Evolutionary conservation across 129 eudicot genomes (phyloP).

Genomic region (Solidago caesia): DNA sequence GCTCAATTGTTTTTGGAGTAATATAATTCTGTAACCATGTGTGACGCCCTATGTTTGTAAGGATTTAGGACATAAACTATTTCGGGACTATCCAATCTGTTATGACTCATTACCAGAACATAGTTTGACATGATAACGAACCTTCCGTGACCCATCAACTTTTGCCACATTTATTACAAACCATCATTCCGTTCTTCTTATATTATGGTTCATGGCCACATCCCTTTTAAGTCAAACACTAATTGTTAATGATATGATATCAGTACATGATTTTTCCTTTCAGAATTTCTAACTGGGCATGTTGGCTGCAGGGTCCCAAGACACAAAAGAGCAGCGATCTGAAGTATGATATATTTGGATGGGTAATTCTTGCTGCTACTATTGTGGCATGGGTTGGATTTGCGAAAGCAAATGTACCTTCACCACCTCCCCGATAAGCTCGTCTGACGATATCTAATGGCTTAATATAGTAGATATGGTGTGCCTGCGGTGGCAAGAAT

Average conservation of each 20-base stretch:
- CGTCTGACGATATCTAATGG: constrained; percentile 25
- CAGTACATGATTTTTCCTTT: not conserved
- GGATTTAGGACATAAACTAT: too few species aligned
- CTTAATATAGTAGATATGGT: constrained; percentile 9
- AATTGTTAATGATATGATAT: not conserved
- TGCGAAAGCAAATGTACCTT: constrained; percentile 62
- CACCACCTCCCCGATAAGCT: constrained; percentile 66
- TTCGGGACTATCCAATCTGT: too few species aligned
- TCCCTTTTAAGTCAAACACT: not conserved
- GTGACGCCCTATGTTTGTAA: too few species aligned
- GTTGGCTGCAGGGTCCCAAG: constrained; percentile 48
- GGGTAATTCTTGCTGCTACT: constrained; percentile 84
- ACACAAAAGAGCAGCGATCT: constrained; percentile 71
- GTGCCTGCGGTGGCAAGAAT: constrained; percentile 3
- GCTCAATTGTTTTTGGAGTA: not conserved
- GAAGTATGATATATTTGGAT: constrained; percentile 78
- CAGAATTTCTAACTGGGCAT: not conserved
- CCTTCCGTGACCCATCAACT: too few species aligned
- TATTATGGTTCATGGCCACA: not conserved
- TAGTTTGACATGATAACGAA: too few species aligned
- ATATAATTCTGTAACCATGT: too few species aligned
- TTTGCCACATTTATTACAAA: not conserved
- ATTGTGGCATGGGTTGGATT: constrained; percentile 85
- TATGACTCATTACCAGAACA: too few species aligned
- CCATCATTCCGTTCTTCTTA: not conserved